Evolutionary conservation across 208 protist genomes (phyloP).

Genomic region (Kentomonas sorsogonicus): DNA sequence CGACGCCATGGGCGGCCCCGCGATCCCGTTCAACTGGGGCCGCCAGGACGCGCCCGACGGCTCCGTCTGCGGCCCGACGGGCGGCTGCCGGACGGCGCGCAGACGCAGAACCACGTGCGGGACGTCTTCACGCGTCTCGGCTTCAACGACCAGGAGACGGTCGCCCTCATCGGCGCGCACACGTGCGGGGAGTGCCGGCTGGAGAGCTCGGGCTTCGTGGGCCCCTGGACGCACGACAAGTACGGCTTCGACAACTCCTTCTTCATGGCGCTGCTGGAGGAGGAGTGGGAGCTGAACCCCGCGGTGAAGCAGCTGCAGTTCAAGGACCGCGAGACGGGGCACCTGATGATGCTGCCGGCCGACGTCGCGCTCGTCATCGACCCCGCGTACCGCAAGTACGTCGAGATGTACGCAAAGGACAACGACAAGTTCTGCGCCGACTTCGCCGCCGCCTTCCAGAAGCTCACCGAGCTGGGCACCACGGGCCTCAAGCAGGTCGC

Average conservation of each 20-base stretch:
- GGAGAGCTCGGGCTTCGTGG: conserved; percentile 76
- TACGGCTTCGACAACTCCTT: conserved; percentile 91
- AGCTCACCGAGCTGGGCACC: conserved; percentile 63
- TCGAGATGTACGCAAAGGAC: conserved; percentile 88
- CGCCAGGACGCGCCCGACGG: conserved; percentile 73
- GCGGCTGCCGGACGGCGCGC: conserved; percentile 82
- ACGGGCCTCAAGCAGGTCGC: conserved; percentile 23
- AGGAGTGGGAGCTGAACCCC: conserved; percentile 79
- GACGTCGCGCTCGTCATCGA: conserved; percentile 86
- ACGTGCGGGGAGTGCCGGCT: conserved; percentile 88
- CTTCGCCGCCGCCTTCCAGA: conserved; percentile 81
- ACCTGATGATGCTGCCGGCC: conserved; percentile 92
- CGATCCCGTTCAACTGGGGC: conserved; percentile 80
- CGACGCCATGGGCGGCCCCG: conserved; percentile 88
- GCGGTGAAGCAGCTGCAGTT: conserved; percentile 60
- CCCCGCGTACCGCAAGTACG: conserved; percentile 70
- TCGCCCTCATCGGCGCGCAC: conserved; percentile 90
- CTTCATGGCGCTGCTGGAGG: conserved; percentile 77
- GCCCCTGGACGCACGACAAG: conserved; percentile 89
- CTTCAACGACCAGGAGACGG: conserved; percentile 92
- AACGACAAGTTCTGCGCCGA: conserved; percentile 85
- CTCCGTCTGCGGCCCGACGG: conserved; percentile 62
- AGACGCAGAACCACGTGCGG: conserved; percentile 74
- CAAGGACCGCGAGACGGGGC: conserved; percentile 64
- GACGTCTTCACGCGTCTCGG: conserved; percentile 89